These are phyloP conservation scores for Zygoascus biomembranicola DNA, from an alignment of 805 yeast species.

Conservation along the genomic window DNA sequence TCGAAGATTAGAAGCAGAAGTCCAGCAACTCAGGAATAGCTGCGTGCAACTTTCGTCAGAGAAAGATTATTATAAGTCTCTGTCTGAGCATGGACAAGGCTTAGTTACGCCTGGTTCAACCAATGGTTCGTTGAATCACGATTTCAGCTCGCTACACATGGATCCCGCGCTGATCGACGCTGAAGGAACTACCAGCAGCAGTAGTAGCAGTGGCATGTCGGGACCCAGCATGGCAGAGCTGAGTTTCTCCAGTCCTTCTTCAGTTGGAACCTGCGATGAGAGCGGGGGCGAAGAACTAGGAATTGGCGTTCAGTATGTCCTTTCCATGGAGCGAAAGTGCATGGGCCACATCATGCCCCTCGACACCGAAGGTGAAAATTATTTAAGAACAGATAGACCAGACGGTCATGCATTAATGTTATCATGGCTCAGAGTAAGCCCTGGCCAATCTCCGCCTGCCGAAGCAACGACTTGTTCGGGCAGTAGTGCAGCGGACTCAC, in stretches of 20 bases:
- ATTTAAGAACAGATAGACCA: neutral
- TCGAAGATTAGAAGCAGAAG: slow-evolving; percentile 2
- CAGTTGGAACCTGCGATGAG: neutral
- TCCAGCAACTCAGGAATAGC: slow-evolving; percentile 2
- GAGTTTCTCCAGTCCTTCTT: neutral
- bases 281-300: neutral
- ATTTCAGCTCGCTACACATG: neutral
- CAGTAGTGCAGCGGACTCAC: neutral
- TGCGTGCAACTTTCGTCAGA: neutral
- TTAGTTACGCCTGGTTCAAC: neutral
- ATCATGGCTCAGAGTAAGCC: slow-evolving; percentile 3
- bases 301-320: slow-evolving; percentile 3
- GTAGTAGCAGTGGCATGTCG: neutral
- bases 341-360: slow-evolving; percentile 4
- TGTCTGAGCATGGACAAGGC: neutral
- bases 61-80: slow-evolving; percentile 1
- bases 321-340: slow-evolving; percentile 4
- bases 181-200: neutral
- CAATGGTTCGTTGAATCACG: neutral
- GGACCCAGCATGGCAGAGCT: neutral
- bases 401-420: slow-evolving; percentile 8
- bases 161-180: neutral
- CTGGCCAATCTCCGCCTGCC: neutral
- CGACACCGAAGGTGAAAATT: slow-evolving; percentile 3
- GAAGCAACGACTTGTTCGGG: slow-evolving; percentile 1